Evolutionary conservation across 768 basidiomycete species (phyloP), one percentile per base, ranked within the genome.

Genomic region (Suillus americanus): DNA sequence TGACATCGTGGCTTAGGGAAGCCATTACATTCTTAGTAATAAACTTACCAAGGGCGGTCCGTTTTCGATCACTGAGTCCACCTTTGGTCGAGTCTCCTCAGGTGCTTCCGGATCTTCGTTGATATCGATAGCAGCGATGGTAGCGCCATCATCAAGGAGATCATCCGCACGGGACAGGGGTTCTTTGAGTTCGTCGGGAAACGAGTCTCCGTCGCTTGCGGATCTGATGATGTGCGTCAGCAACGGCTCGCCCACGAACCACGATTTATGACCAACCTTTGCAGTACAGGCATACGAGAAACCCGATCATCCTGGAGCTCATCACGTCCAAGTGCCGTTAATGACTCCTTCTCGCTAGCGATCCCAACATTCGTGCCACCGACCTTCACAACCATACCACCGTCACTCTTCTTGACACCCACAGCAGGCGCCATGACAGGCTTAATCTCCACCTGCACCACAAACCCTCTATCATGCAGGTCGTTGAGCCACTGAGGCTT

Each of bases 401-500:
- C 60, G 0, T 53, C 67, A 20, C 54, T 61, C 62, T 57, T 73
- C 62, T 63, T 72, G 13, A 23, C 9, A 3, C 46, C 48, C 35
- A 51, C 43, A 25, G 35, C 69, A 40, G 72, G 68, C 10, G 73
- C 75, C 5, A 79, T 79, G 10, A 79, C 72, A 23, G 87, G 88
- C 64, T 79, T 79, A 64, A 92, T 80, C 55, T 79, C 79, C 60
- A 85, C 72, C 48, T 88, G 84, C 40, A 91, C 85, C 28, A 88
- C 73, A 35, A 83, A 86, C 0, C 86, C 85, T 30, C 77, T 79
- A 60, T 86, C 87, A 69, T 88, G 84, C 63, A 94, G 75, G 57
- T 87, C 85, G 25, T 82, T 70, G 62, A 92, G 78, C 95, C 96
- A 97, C 53, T 77, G 78, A 9, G 95, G 92, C 66, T 85, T 88